Percentiles rank a stretch among this genome's conserved stretches.
Conservation (phyloP, 1,284 basidiomycete genomes). For the Apiotrichum siamense region DNA sequence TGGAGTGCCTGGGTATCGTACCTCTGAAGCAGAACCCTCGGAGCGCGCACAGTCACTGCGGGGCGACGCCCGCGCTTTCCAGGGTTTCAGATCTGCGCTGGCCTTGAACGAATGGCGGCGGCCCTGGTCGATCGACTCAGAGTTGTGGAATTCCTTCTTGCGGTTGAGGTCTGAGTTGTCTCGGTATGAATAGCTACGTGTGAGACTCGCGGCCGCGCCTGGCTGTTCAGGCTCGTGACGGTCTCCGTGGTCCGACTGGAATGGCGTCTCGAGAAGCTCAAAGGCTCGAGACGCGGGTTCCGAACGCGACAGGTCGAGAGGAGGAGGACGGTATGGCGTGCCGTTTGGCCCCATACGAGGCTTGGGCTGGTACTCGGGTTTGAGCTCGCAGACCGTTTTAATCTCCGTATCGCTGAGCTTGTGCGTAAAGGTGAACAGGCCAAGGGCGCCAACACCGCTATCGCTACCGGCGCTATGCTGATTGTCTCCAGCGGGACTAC, state of each 20-base stretch:
- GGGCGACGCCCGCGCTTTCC: background rate
- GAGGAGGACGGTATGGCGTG: conserved; percentile 1
- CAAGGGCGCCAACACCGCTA: conserved; percentile 3
- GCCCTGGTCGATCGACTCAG: background rate
- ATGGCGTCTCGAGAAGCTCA: background rate
- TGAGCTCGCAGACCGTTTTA: conserved; percentile 1
- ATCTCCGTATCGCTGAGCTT: conserved; percentile 9
- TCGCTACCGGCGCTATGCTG: too few species aligned
- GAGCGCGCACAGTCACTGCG: background rate
- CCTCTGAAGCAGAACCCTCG: background rate
- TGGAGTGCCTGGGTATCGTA: background rate
- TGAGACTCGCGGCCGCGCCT: background rate
- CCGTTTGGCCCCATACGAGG: background rate
- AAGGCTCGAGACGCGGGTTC: conserved; percentile 3
- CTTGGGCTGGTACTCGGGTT: background rate
- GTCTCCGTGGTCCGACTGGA: background rate
- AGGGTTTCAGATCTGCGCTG: background rate
- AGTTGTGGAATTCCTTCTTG: background rate
- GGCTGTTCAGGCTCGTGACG: background rate
- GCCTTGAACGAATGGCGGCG: conserved; percentile 4
- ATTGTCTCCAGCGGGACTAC: background rate
- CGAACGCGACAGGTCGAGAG: conserved; percentile 3
- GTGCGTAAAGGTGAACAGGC: conserved; percentile 15
- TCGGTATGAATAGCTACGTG: background rate
- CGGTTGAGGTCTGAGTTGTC: background rate